These are phyloP conservation scores for Metschnikowia corniflorae DNA, from an alignment of 805 yeast genomes.

Conservation along the genomic window DNA sequence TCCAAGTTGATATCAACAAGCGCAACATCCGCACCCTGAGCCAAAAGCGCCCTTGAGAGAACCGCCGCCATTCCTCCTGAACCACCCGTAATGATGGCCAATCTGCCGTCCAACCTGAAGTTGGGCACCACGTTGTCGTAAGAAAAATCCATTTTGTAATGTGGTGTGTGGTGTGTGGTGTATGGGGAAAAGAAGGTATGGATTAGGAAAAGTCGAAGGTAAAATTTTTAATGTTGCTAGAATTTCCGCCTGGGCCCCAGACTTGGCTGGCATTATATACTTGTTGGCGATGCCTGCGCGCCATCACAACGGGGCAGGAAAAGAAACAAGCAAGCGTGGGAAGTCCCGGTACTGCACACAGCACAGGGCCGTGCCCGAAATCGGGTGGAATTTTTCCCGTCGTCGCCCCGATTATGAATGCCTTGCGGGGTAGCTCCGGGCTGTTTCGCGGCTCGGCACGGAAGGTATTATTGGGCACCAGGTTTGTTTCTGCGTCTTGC, in stretches of 20 bases:
- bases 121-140: conserved; percentile 52
- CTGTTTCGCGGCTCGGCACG: too few relatives aligned
- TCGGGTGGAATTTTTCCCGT: too few relatives aligned
- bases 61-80: conserved; percentile 75
- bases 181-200: neutral
- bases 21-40: conserved; percentile 77
- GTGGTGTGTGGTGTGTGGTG: conserved; percentile 1
- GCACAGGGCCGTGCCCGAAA: too few relatives aligned
- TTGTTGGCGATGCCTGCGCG: too few relatives aligned
- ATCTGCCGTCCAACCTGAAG: conserved; percentile 65
- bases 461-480: too few relatives aligned
- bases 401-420: too few relatives aligned
- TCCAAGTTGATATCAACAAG: conserved; percentile 65
- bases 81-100: conserved; percentile 77
- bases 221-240: too few relatives aligned
- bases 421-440: too few relatives aligned
- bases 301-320: conserved; percentile 2
- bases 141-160: conserved; percentile 23
- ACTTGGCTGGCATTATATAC: too few relatives aligned
- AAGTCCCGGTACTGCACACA: too few relatives aligned
- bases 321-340: conserved; percentile 10
- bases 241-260: too few relatives aligned
- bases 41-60: conserved; percentile 60
- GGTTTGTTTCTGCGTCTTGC: too few relatives aligned
- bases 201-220: neutral